A percentile compares a stretch with the other conserved stretches of the same genome.
These are phyloP conservation scores for Phyllachora maydis DNA, from an alignment of 2,329 filamentous ascomycete species.

Conservation along the genomic window DNA sequence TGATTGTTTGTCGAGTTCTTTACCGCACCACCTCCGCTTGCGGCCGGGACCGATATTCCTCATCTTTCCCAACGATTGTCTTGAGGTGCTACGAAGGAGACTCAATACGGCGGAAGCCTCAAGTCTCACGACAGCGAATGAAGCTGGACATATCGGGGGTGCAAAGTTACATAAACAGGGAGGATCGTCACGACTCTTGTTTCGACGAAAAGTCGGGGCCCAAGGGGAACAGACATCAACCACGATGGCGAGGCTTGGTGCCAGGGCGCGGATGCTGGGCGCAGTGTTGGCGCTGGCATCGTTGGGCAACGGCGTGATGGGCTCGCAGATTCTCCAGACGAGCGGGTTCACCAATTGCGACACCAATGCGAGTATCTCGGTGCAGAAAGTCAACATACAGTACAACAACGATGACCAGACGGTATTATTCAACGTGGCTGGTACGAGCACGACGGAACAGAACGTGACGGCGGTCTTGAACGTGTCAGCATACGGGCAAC, in stretches of 20 bases:
- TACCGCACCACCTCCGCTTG: no score
- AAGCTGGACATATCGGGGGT: no score
- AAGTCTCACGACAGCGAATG: no score
- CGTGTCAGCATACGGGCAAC: constrained; percentile 66
- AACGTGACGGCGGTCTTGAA: constrained; percentile 61
- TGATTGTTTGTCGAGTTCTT: constrained; percentile 5
- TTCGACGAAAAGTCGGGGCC: no score
- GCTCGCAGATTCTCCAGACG: constrained; percentile 56
- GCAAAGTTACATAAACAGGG: no score
- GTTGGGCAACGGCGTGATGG: constrained; percentile 25
- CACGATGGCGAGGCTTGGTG: constrained; percentile 2
- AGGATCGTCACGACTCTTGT: neutral
- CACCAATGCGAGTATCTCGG: constrained; percentile 36
- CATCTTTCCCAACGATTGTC: constrained; percentile 6
- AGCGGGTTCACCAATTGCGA: constrained; percentile 60
- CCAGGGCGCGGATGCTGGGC: constrained; percentile 3
- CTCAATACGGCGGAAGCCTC: no score
- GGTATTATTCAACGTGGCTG: constrained; percentile 65
- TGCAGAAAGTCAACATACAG: constrained; percentile 54
- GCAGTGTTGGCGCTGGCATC: constrained; percentile 5
- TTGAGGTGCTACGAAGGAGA: no score
- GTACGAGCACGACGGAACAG: constrained; percentile 50
- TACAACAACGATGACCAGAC: constrained; percentile 59
- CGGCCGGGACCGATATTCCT: no score
- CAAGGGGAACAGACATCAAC: constrained; percentile 1